Evolutionary conservation across 2,329 filamentous ascomycete species (phyloP), one percentile per base, ranked within the genome.

Genomic region (Teratosphaeria pseudoeucalypti): DNA sequence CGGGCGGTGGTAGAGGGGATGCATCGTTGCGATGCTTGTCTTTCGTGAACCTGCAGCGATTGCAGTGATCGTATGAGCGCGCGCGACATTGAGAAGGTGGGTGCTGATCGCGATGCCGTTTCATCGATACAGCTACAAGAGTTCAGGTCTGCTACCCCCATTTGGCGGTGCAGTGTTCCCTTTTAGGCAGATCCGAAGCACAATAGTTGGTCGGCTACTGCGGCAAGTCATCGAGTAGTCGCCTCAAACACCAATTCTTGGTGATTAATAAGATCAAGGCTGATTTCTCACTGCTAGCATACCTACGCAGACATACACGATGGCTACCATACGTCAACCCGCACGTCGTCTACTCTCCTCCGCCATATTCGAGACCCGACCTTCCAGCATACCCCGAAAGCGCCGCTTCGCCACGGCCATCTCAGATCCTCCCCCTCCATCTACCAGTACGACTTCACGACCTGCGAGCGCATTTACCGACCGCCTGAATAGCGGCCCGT

Each of bases 401-500:
- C 74, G 77, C 57, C 62, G 70, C 60, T 74, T 78, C 64, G 77
- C 77, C 73, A 79, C 77, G 59, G 71, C 76, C 56, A 68, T 75
- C 59, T 69, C 74, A 57, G 73, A 75, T 39, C 64, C 71, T 37
- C 67, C 75, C 34, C 67, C 67, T 56, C 68, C 70, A 6, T 66
- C 67, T 39, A 64, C 70, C 12, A 68, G 73, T 32, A 57, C 66
- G 52, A 55, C 53, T 29, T n/a, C 73, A 14, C 73, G 79, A 60
- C 75, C 73, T 49, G 67, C 76, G 34, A 86, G 82, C 14, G 73
- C 75, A 2, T 87, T 88, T 73, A 77, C 75, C 62, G 84, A 87
- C 71, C 82, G 81, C 58, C 76, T 87, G 56, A 87, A 87, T 67
- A 73, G 80, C 6, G 85, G 85, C 0, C 85, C 85, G 12, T 83